These are phyloP conservation scores for Podaxis sp. DNA, from an alignment of 768 basidiomycete genomes.

Conservation along the genomic window DNA sequence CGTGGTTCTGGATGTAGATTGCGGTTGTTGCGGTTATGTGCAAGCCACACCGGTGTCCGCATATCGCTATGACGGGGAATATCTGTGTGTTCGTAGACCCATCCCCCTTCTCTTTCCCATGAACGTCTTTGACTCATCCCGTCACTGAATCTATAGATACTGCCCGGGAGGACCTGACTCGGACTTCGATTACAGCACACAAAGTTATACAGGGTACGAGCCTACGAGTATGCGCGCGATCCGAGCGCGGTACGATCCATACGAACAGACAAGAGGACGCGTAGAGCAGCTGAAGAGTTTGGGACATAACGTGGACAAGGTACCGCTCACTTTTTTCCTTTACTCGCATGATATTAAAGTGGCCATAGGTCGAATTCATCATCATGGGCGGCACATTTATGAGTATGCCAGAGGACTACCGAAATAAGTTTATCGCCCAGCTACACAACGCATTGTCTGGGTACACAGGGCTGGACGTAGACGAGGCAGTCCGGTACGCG, in stretches of 20 bases:
- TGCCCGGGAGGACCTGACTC: slow-evolving; percentile 99
- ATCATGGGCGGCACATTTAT: slow-evolving; percentile 99
- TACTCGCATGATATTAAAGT: neutral
- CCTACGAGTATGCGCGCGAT: slow-evolving; percentile 99
- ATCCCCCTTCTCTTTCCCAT: neutral
- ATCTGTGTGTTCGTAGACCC: slow-evolving; percentile 83
- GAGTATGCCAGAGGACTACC: slow-evolving; percentile 98
- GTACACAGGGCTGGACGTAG: slow-evolving; percentile 89
- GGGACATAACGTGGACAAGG: slow-evolving; percentile 98
- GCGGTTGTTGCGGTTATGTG: slow-evolving; percentile 99
- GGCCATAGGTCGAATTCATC: slow-evolving; percentile 76
- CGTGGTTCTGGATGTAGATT: slow-evolving; percentile 50
- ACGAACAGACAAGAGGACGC: slow-evolving; percentile 93
- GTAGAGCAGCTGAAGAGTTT: slow-evolving; percentile 94
- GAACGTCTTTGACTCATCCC: neutral
- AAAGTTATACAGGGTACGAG: slow-evolving; percentile 93
- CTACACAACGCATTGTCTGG: slow-evolving; percentile 96
- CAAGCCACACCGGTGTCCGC: slow-evolving; percentile 98
- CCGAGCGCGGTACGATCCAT: slow-evolving; percentile 91
- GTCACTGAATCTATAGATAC: slow-evolving; percentile 51
- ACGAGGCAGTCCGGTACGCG: slow-evolving; percentile 85
- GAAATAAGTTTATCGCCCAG: slow-evolving; percentile 91
- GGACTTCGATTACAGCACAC: slow-evolving; percentile 99
- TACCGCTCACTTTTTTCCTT: slow-evolving; percentile 28
- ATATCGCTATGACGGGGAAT: slow-evolving; percentile 99